phyloP scores from a whole-genome alignment of 768 basidiomycete species.

The Daedalea quercina region DNA sequence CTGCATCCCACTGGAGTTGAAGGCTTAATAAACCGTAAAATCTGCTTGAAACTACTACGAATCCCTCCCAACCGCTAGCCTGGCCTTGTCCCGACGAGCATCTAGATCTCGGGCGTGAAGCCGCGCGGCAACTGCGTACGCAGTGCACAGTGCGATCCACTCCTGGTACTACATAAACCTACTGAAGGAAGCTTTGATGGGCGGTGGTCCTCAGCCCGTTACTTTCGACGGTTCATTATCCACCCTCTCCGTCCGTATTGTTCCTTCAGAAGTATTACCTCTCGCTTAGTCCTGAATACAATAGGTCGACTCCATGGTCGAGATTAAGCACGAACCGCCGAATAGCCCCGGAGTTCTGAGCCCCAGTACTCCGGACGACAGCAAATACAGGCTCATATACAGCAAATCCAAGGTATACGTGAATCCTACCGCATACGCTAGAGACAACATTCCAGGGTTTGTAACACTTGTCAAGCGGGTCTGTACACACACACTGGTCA shows the following conservation, averaged over 20 bases:
- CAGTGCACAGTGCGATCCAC: not conserved
- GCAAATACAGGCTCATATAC: conserved; percentile 70
- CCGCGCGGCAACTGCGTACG: conserved; percentile 1
- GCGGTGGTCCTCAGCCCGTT: conserved; percentile 10
- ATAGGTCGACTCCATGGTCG: conserved; percentile 25
- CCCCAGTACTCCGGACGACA: conserved; percentile 25
- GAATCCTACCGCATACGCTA: conserved; percentile 85
- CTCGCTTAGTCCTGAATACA: not conserved
- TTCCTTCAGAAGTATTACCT: not conserved
- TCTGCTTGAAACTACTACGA: no score
- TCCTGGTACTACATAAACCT: not conserved
- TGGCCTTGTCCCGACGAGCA: no score
- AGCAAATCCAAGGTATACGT: conserved; percentile 94
- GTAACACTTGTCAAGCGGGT: conserved; percentile 88
- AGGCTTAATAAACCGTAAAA: no score
- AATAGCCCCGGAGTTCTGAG: conserved; percentile 4
- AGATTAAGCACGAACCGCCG: conserved; percentile 18
- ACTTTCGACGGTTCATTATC: conserved; percentile 37
- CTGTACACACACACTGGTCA: conserved; percentile 20
- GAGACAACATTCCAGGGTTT: conserved; percentile 94
- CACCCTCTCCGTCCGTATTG: conserved; percentile 26
- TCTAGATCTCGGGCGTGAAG: not conserved
- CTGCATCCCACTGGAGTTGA: no score
- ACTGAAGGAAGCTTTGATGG: conserved; percentile 6
- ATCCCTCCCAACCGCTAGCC: no score